Base-by-base conservation (phyloP, 2,329 filamentous ascomycete genomes). In the Epichloe brachyelytri region DNA sequence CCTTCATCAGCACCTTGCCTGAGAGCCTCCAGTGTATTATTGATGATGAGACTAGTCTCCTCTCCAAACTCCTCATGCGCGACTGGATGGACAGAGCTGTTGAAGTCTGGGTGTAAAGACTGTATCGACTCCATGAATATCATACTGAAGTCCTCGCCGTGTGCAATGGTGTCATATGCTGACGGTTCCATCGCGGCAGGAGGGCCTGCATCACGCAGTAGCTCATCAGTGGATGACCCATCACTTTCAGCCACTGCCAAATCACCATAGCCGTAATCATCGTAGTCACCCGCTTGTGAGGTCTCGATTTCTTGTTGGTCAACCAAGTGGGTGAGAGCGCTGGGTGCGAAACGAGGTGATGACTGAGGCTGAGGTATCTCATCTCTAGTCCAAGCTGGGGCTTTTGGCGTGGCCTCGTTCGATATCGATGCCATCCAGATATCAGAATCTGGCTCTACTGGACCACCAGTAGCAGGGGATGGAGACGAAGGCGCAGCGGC, bases 61-160 rank as follows among this genome's bases (percentile, higher is more conserved):
- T 80, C 76, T 4, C 77, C 78, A 55, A 79, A 68, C 33, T 78
- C 74, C 8, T 70, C 65, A 3, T 68, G 61, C 1, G 61, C 57
- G 2, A 65, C 63, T 3, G 63, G 60, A 22, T 65, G 62, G 10
- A 63, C 57, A 17, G 63, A 64, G 52, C 60, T 63, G 41, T 62
- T 61, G 51, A 70, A 63, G 37, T 68, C 68, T 2, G 65, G 68
- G 37, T 72, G 71, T 50, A 79, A 65, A 0, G 75, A 77, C 2
- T 73, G 74, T 17, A 80, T 65, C 2, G 75, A 77, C 44, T 77
- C 71, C 53, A 78, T 70, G 34, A 76, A 75, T 51, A 80, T 80
- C 75, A 79, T 79, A 59, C 76, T 80, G 54, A 80, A 79, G 39
- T 75, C 74, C 53, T 80, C 77, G 15, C 67, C 71, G n/a, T 75